A percentile compares a stretch with the other conserved stretches of the same genome.
Conservation (phyloP, 192 early-diverging fungal genomes). For the Podila minutissima region DNA sequence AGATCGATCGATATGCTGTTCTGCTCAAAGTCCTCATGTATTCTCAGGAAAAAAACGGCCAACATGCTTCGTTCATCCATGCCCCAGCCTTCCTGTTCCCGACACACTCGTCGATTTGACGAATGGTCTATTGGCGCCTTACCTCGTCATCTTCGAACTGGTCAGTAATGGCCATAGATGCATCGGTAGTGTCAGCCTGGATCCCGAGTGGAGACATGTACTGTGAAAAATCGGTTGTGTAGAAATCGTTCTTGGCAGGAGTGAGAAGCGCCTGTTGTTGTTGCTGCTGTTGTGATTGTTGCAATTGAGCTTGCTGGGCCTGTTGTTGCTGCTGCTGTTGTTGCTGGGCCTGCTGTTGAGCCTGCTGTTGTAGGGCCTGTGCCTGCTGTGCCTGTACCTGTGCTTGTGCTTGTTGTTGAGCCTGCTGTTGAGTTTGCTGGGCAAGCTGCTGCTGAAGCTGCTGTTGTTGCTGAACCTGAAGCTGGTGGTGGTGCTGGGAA, state of each 20-base stretch:
- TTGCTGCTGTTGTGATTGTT: background rate
- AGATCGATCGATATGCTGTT: too few species aligned
- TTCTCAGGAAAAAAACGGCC: too few species aligned
- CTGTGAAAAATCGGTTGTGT: constrained; percentile 36
- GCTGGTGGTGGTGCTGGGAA: constrained; percentile 24
- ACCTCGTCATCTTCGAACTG: constrained; percentile 53
- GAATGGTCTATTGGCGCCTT: background rate
- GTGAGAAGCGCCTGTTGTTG: constrained; percentile 16
- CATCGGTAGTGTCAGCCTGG: constrained; percentile 30
- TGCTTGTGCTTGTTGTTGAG: constrained; percentile 11
- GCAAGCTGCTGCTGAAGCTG: constrained; percentile 17
- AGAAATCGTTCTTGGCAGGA: constrained; percentile 34
- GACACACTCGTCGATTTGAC: background rate
- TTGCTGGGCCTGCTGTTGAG: constrained; percentile 23
- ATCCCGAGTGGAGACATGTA: constrained; percentile 48
- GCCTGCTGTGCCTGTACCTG: constrained; percentile 19
- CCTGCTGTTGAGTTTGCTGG: constrained; percentile 13
- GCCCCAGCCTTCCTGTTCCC: background rate
- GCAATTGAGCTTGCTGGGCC: background rate
- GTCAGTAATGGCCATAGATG: constrained; percentile 41
- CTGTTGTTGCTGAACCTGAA: constrained; percentile 12
- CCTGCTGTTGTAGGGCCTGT: background rate
- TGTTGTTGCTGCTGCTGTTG: background rate
- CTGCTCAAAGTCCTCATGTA: too few species aligned
- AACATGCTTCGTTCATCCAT: too few species aligned